Percentiles rank a stretch among this genome's conserved stretches.
Conservation (phyloP, 2,329 filamentous ascomycete genomes). For the Lomentospora prolificans region DNA sequence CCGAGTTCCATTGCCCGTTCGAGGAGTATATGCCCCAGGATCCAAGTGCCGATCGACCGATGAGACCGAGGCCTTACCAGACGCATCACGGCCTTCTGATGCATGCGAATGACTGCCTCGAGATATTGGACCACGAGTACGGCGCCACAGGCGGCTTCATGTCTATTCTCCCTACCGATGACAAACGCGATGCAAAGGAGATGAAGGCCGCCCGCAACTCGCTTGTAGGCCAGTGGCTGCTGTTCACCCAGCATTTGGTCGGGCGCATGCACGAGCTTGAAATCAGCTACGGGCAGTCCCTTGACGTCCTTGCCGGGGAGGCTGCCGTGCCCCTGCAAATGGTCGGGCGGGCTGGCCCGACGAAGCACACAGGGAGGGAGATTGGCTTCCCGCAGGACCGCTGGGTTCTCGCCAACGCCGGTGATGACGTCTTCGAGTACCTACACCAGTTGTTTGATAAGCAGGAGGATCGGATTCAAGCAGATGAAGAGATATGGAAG, state of each 20-base stretch:
- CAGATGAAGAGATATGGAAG: conserved; percentile 23
- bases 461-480: conserved; percentile 29
- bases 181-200: conserved; percentile 21
- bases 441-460: conserved; percentile 38
- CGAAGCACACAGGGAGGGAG: conserved; percentile 34
- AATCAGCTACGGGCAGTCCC: conserved; percentile 37
- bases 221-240: conserved; percentile 47
- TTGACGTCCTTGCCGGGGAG: conserved; percentile 40
- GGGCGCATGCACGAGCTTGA: conserved; percentile 49
- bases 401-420: conserved; percentile 44
- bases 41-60: background rate
- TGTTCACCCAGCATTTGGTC: conserved; percentile 42
- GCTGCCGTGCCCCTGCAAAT: conserved; percentile 41
- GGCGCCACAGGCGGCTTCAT: conserved; percentile 45
- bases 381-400: conserved; percentile 45
- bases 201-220: conserved; percentile 36
- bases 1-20: conserved; percentile 37
- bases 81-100: conserved; percentile 39
- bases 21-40: conserved; percentile 16
- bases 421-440: conserved; percentile 37
- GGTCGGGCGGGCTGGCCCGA: conserved; percentile 40
- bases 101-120: conserved; percentile 51
- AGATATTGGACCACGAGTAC: conserved; percentile 50
- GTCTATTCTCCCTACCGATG: conserved; percentile 38
- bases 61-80: conserved; percentile 26